Conservation (phyloP, 192 early-diverging fungal species). For the Nowakowskiella sp. region DNA sequence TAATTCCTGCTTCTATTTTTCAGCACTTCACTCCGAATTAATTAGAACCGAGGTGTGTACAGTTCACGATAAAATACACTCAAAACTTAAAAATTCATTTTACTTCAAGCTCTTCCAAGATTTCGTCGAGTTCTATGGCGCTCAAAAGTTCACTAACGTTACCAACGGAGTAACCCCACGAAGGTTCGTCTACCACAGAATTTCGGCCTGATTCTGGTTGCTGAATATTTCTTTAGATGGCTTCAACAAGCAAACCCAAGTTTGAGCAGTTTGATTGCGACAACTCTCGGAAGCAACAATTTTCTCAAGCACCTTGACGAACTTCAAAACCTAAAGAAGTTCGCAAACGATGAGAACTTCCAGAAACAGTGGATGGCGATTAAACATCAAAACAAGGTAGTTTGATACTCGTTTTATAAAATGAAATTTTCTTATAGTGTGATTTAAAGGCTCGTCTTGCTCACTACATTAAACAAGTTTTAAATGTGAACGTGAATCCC, state of each 20-base stretch:
- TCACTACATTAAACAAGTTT: slow-evolving; percentile 65
- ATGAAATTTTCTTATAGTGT: slow-evolving; percentile 1
- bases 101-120: slow-evolving; percentile 68
- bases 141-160: slow-evolving; percentile 88
- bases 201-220: slow-evolving; percentile 5
- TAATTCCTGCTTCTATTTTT: neutral
- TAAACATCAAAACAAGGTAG: slow-evolving; percentile 84
- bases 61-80: no score
- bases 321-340: slow-evolving; percentile 55
- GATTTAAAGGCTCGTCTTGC: slow-evolving; percentile 55
- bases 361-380: slow-evolving; percentile 80
- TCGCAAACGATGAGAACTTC: slow-evolving; percentile 60
- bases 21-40: slow-evolving; percentile 38
- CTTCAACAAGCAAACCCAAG: slow-evolving; percentile 92
- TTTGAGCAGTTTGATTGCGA: slow-evolving; percentile 71
- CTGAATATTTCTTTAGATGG: slow-evolving; percentile 56
- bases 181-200: slow-evolving; percentile 16
- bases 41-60: slow-evolving; percentile 26
- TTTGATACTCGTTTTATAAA: no score
- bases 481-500: slow-evolving; percentile 66
- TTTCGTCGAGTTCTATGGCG: slow-evolving; percentile 82
- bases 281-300: slow-evolving; percentile 61
- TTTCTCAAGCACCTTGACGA: slow-evolving; percentile 65
- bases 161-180: slow-evolving; percentile 97
- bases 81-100: neutral